Evolutionary conservation across 2,329 filamentous ascomycete genomes (phyloP), one percentile per base, ranked within the genome.

Genomic region (Pyrenochaeta sp.): DNA sequence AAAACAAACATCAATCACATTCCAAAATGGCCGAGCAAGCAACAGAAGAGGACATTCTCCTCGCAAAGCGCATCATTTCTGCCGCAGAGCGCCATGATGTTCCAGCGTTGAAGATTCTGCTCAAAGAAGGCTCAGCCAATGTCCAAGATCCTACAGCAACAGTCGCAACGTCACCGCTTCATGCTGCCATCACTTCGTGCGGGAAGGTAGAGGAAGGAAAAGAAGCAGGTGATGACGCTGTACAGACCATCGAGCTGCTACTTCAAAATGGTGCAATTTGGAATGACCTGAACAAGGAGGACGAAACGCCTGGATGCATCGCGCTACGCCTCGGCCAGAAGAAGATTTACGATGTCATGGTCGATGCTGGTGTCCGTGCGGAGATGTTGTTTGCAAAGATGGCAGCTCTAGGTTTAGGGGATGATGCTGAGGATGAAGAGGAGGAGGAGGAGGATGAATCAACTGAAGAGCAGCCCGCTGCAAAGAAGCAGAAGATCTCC

Each of bases 241-340:
- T 74, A 5, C 60, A 70, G 35, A 74, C 71, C 0, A 66, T 75
- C 14, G 54, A 71, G 15, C 51, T 72, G 7, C 44, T 75, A 27
- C 67, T 75, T 10, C 59, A 73, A 42, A 75, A 75, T 50, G 73
- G 73, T n/a, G 72, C 71, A 15, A 74, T 75, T 49, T 75, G 72
- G 73, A 75, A 75, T 45, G 73, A 75, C 45, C 51, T 75, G 50
- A 74, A 75, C 58, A 70, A 68, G 43, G 66, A 74, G 29, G 73
- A 74, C 36, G 73, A 75, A n/a, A 75, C 73, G 12, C 73, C 72
- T 9, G 73, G 73, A 56, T 75, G 72, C 47, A 69, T 75, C 43
- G 73, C 72, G 4, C 64, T 73, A 10, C 58, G 66, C 9, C 50
- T 72, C 7, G 71, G 66, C 15, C 71, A 74, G 42, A 68, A 69